phyloP scores from a whole-genome alignment of 257 asterid genomes.

The Cinchona pubescens region DNA sequence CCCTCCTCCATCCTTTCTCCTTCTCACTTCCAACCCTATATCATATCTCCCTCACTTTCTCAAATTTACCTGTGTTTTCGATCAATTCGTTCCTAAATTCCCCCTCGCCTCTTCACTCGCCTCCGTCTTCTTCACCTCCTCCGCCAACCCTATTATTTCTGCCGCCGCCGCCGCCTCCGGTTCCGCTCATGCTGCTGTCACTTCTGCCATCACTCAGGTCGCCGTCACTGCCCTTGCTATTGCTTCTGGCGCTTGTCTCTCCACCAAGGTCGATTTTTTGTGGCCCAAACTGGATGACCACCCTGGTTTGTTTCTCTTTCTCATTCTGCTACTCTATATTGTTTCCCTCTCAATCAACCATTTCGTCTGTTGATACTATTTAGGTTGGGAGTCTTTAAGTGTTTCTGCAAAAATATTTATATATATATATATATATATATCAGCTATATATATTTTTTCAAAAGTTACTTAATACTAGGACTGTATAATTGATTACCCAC shows the following conservation, averaged over 20 bases:
- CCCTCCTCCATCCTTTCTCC: conserved; percentile 22
- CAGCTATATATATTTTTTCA: too few species aligned
- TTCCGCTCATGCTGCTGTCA: conserved; percentile 77
- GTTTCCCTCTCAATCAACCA: too few species aligned
- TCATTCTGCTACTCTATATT: not conserved
- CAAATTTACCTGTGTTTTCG: conserved; percentile 43
- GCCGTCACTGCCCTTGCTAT: conserved; percentile 95
- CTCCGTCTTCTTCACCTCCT: conserved; percentile 52
- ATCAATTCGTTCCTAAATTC: conserved; percentile 41
- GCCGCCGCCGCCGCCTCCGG: conserved; percentile 76
- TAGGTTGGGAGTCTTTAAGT: too few species aligned
- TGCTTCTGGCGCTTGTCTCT: conserved; percentile 97
- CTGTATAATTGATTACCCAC: not conserved
- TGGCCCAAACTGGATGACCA: conserved; percentile 90
- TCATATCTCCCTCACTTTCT: conserved; percentile 27
- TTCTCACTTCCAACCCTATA: conserved; percentile 23
- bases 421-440: too few species aligned
- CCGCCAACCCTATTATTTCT: conserved; percentile 74
- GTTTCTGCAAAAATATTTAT: too few species aligned
- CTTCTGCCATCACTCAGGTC: conserved; percentile 86
- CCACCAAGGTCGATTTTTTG: conserved; percentile 88
- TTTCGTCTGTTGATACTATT: too few species aligned
- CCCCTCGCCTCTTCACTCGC: conserved; percentile 54
- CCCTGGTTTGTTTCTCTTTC: conserved; percentile 46
- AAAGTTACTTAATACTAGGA: too few species aligned